Conservation (phyloP, 73 alveolate genomes). For the Symbiodinium natans region DNA sequence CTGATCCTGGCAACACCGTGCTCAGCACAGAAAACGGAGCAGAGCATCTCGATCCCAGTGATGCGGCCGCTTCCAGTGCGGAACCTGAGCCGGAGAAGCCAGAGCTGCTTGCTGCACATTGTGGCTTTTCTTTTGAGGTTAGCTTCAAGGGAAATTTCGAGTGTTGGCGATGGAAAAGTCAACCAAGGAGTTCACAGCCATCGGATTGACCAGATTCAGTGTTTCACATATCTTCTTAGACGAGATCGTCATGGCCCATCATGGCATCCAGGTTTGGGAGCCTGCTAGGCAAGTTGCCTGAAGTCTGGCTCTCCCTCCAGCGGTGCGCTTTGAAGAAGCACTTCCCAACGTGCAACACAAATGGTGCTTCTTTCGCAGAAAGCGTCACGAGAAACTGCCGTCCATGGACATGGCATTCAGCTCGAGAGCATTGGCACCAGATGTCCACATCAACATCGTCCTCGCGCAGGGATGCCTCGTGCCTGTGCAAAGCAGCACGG, state of each 20-base stretch:
- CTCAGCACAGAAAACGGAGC: not conserved
- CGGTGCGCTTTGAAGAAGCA: not conserved
- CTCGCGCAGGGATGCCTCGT: not conserved
- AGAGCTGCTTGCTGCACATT: not conserved
- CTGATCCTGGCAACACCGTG: not conserved
- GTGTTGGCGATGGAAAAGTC: not conserved
- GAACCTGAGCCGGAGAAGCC: not conserved
- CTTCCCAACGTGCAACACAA: not conserved
- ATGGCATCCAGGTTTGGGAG: not conserved
- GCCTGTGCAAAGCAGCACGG: not conserved
- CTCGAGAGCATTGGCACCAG: not conserved
- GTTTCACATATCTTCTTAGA: not conserved
- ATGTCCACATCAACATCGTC: not conserved
- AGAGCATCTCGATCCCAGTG: not conserved
- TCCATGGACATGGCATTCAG: too few relatives aligned
- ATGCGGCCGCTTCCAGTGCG: not conserved
- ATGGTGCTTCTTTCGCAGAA: too few relatives aligned
- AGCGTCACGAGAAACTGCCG: too few relatives aligned
- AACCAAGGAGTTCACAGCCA: conserved; percentile 11
- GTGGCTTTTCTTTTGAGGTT: too few relatives aligned
- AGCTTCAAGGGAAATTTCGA: too few relatives aligned
- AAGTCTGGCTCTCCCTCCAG: not conserved
- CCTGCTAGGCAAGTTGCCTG: not conserved
- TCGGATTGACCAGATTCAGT: not conserved
- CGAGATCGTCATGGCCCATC: not conserved